A percentile compares a stretch with the other conserved stretches of the same genome.
Conservation (phyloP, 768 basidiomycete genomes). For the Lentinus brumalis region DNA sequence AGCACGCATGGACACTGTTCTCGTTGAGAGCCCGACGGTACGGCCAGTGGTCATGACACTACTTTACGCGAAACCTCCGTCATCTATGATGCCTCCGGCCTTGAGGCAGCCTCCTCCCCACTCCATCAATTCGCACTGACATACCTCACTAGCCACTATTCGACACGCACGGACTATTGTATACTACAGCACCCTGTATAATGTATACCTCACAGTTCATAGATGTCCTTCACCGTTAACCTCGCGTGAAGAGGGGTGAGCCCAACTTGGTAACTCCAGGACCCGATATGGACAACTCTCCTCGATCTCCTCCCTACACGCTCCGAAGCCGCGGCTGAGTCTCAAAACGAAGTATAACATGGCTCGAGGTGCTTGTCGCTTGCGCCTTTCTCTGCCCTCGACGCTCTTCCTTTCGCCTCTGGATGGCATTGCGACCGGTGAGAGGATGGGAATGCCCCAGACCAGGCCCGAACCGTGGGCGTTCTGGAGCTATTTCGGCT, state of each 20-base stretch:
- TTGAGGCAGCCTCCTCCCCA: background rate
- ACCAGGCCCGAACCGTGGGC: background rate
- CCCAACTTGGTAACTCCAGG: background rate
- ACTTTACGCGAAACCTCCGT: background rate
- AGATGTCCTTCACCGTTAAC: background rate
- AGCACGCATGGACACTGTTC: conserved; percentile 22
- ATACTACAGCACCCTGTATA: conserved; percentile 17
- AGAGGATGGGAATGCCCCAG: no score
- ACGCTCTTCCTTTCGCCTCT: background rate
- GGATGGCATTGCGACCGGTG: no score
- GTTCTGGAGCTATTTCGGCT: background rate
- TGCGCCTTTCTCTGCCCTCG: background rate
- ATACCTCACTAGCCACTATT: background rate
- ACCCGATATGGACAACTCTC: no score
- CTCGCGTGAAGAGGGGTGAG: background rate
- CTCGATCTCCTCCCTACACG: no score
- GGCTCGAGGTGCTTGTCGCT: background rate
- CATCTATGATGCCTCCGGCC: background rate
- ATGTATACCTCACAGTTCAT: conserved; percentile 11
- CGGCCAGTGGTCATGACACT: conserved; percentile 11
- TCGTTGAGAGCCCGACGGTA: conserved; percentile 20
- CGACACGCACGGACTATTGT: conserved; percentile 4
- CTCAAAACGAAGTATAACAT: no score
- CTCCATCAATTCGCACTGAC: background rate
- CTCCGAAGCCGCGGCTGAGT: background rate